Evolutionary conservation across 805 yeast genomes (phyloP).

Genomic region (Vanderwaltozyma yarrowii): DNA sequence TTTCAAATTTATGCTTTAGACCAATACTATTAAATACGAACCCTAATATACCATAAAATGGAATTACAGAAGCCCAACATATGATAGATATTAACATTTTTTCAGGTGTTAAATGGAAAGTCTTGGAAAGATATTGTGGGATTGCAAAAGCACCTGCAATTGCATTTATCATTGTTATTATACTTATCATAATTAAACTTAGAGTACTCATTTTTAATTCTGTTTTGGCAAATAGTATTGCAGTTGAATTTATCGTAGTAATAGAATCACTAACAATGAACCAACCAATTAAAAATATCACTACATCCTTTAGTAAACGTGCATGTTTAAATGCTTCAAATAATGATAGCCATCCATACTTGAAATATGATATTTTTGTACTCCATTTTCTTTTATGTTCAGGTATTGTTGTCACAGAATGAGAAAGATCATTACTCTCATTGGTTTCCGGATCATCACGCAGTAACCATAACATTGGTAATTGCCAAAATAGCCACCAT

Average conservation of each 20-base stretch:
- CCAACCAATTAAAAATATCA: slow-evolving; percentile 64
- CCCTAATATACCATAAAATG: slow-evolving; percentile 62
- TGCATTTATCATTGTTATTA: slow-evolving; percentile 57
- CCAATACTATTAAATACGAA: slow-evolving; percentile 48
- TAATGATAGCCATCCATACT: slow-evolving; percentile 56
- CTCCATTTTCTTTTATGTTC: no score
- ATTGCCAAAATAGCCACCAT: slow-evolving; percentile 70
- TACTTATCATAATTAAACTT: slow-evolving; percentile 52
- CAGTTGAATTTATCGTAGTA: slow-evolving; percentile 72
- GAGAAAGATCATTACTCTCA: background rate
- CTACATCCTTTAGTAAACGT: slow-evolving; percentile 49
- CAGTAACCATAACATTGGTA: slow-evolving; percentile 45
- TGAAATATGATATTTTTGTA: slow-evolving; percentile 27
- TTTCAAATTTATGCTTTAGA: slow-evolving; percentile 51
- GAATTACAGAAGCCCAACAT: slow-evolving; percentile 54
- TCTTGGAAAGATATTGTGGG: slow-evolving; percentile 35
- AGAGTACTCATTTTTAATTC: slow-evolving; percentile 61
- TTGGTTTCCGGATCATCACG: slow-evolving; percentile 11
- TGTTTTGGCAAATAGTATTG: slow-evolving; percentile 63
- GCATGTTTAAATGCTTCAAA: slow-evolving; percentile 49
- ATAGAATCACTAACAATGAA: slow-evolving; percentile 65
- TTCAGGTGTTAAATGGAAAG: slow-evolving; percentile 36
- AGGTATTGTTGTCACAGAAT: no score
- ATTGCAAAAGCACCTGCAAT: slow-evolving; percentile 53
- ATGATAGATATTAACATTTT: slow-evolving; percentile 42